phyloP scores from a whole-genome alignment of 768 basidiomycete genomes.

The Lactifluus echinatus region DNA sequence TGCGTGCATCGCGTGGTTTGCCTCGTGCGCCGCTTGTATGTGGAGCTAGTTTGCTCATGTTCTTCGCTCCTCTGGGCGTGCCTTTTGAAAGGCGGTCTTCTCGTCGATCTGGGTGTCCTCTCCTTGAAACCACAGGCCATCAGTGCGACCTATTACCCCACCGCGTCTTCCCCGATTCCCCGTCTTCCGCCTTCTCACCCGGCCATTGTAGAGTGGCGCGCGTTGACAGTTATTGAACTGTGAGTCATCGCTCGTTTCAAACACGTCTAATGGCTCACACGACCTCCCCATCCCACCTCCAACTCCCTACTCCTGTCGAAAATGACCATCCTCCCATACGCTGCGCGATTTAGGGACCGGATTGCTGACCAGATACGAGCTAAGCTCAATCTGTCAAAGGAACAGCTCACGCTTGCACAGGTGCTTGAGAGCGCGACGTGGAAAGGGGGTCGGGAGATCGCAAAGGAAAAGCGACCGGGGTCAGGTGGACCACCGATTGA shows the following conservation, averaged over 20 bases:
- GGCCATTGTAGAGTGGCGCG: slow-evolving; percentile 93
- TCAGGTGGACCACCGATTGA: slow-evolving; percentile 82
- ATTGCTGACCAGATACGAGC: slow-evolving; percentile 62
- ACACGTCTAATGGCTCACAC: neutral
- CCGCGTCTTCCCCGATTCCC: slow-evolving; percentile 45
- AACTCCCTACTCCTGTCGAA: neutral
- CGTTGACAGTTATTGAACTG: slow-evolving; percentile 91
- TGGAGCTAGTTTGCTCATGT: slow-evolving; percentile 1
- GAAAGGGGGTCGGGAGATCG: slow-evolving; percentile 94
- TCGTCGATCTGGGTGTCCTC: slow-evolving; percentile 78
- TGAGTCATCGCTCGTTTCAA: slow-evolving; percentile 29
- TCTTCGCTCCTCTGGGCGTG: neutral
- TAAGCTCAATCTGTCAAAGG: slow-evolving; percentile 41
- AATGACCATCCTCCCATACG: neutral
- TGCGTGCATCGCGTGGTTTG: slow-evolving; percentile 23
- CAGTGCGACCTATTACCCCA: slow-evolving; percentile 35
- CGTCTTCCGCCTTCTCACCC: slow-evolving; percentile 69
- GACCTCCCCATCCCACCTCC: no score
- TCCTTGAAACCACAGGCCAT: slow-evolving; percentile 52
- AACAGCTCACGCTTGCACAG: slow-evolving; percentile 69
- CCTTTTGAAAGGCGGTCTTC: slow-evolving; percentile 58
- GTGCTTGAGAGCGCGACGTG: slow-evolving; percentile 93
- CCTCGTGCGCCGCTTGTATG: slow-evolving; percentile 11
- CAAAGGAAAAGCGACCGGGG: slow-evolving; percentile 61
- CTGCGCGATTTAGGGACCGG: slow-evolving; percentile 54